These are phyloP conservation scores for Phellopilus nigrolimitatus DNA, from an alignment of 1,284 basidiomycete genomes.

Conservation along the genomic window DNA sequence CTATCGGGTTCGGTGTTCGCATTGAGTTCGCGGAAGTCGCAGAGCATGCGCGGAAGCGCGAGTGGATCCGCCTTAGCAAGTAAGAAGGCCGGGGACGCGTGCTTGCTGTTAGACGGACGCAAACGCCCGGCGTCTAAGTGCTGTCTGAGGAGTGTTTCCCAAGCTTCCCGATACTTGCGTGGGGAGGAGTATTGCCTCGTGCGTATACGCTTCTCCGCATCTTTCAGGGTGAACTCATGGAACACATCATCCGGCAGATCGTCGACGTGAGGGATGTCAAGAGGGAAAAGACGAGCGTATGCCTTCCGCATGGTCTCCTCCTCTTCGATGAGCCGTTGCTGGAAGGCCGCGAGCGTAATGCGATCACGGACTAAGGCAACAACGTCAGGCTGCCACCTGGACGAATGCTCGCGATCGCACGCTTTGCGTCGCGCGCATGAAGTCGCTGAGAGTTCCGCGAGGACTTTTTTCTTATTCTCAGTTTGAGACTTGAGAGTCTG, in stretches of 20 bases:
- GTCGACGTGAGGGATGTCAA: background rate
- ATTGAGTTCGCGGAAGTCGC: conserved; percentile 36
- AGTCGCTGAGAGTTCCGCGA: too few relatives aligned
- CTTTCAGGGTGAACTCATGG: background rate
- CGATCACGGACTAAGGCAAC: too few relatives aligned
- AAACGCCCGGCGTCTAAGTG: conserved; percentile 31
- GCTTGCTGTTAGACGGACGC: conserved; percentile 26
- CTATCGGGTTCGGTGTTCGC: conserved; percentile 32
- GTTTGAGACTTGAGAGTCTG: too few relatives aligned
- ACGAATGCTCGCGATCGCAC: too few relatives aligned
- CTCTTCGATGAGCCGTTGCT: too few relatives aligned
- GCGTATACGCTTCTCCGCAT: background rate
- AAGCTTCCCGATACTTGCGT: conserved; percentile 26
- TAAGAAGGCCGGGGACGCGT: conserved; percentile 34
- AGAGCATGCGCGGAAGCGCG: conserved; percentile 35
- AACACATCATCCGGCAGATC: conserved; percentile 1
- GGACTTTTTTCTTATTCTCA: too few relatives aligned
- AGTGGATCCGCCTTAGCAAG: conserved; percentile 35
- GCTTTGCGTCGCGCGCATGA: too few relatives aligned
- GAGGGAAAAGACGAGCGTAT: too few relatives aligned
- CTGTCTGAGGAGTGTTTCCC: conserved; percentile 27
- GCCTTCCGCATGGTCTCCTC: too few relatives aligned
- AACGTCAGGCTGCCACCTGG: too few relatives aligned
- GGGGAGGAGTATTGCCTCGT: conserved; percentile 24
- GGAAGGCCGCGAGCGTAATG: too few relatives aligned